These are phyloP conservation scores for Phytophthora gonapodyides DNA, from an alignment of 352 stramenopile genomes.

Conservation along the genomic window DNA sequence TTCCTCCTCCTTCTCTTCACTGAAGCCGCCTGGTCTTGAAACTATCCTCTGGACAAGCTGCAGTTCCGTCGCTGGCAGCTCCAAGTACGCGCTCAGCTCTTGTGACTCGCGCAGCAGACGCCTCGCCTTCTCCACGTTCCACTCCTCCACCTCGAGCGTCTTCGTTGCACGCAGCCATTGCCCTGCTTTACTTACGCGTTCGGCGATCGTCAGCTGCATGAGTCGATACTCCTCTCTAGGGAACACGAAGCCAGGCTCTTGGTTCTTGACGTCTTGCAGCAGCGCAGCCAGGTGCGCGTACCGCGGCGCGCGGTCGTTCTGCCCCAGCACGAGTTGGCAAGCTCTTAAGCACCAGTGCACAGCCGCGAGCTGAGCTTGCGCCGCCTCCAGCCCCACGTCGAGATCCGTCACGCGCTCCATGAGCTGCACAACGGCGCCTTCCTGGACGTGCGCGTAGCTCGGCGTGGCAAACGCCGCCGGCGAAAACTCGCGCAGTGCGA, in stretches of 20 bases:
- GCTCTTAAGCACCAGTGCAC: slow-evolving; percentile 83
- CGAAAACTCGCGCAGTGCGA: slow-evolving; percentile 54
- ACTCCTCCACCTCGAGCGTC: slow-evolving; percentile 66
- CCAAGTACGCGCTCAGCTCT: slow-evolving; percentile 67
- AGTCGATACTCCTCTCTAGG: slow-evolving; percentile 66
- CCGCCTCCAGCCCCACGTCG: slow-evolving; percentile 60
- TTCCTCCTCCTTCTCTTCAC: slow-evolving; percentile 31
- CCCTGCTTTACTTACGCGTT: slow-evolving; percentile 63
- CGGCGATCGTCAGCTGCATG: slow-evolving; percentile 75
- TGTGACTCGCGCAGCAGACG: slow-evolving; percentile 49
- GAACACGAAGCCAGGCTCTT: slow-evolving; percentile 56
- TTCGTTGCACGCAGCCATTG: slow-evolving; percentile 72
- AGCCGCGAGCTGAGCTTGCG: slow-evolving; percentile 54
- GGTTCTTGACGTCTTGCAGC: slow-evolving; percentile 51
- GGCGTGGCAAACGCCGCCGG: slow-evolving; percentile 48
- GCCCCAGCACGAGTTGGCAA: slow-evolving; percentile 63
- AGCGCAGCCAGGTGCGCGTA: slow-evolving; percentile 77
- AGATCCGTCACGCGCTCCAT: slow-evolving; percentile 66
- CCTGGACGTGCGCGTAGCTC: slow-evolving; percentile 38
- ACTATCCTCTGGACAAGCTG: slow-evolving; percentile 58
- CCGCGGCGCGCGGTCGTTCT: slow-evolving; percentile 45
- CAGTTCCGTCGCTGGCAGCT: slow-evolving; percentile 68
- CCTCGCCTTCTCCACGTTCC: slow-evolving; percentile 59
- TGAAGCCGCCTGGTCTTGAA: slow-evolving; percentile 1
- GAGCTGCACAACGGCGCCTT: slow-evolving; percentile 41